A percentile compares a stretch with the other conserved stretches of the same genome.
phyloP scores from a whole-genome alignment of 495 filamentous ascomycete species.

The Penicillium waksmanii region DNA sequence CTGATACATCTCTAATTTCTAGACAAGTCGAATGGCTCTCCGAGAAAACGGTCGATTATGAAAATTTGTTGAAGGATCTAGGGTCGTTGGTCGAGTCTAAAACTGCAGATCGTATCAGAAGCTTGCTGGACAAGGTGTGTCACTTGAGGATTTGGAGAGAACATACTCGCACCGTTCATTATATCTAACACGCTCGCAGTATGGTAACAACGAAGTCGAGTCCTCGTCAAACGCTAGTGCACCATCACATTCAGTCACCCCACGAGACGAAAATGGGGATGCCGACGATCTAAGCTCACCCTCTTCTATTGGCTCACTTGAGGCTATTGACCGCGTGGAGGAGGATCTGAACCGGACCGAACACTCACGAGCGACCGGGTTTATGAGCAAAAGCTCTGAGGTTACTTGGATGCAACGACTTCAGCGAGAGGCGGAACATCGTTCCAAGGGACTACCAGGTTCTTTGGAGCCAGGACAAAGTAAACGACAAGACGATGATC shows the following conservation, averaged over 20 bases:
- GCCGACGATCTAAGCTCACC: conserved; percentile 28
- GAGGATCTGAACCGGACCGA: conserved; percentile 62
- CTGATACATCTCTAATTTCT: conserved; percentile 10
- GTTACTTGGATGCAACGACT: conserved; percentile 63
- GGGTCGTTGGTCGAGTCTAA: conserved; percentile 34
- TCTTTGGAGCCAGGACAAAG: conserved; percentile 34
- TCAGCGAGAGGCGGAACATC: conserved; percentile 41
- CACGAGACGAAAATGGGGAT: conserved; percentile 37
- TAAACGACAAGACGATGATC: conserved; percentile 28
- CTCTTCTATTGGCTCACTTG: conserved; percentile 64
- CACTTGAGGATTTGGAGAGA: neutral
- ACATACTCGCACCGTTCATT: neutral
- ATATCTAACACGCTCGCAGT: conserved; percentile 10
- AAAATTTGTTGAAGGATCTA: conserved; percentile 49
- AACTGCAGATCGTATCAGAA: conserved; percentile 42
- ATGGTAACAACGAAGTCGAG: conserved; percentile 27
- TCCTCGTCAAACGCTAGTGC: conserved; percentile 31
- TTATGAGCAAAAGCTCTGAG: conserved; percentile 68
- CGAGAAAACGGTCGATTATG: conserved; percentile 54
- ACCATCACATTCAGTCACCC: conserved; percentile 37
- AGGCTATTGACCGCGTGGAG: conserved; percentile 62
- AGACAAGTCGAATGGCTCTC: conserved; percentile 49
- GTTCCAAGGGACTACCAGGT: conserved; percentile 36
- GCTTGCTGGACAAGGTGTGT: conserved; percentile 47
- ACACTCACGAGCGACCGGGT: conserved; percentile 58